Conservation (phyloP, 805 yeast genomes). For the Saccharomycopsis fibuligera region DNA sequence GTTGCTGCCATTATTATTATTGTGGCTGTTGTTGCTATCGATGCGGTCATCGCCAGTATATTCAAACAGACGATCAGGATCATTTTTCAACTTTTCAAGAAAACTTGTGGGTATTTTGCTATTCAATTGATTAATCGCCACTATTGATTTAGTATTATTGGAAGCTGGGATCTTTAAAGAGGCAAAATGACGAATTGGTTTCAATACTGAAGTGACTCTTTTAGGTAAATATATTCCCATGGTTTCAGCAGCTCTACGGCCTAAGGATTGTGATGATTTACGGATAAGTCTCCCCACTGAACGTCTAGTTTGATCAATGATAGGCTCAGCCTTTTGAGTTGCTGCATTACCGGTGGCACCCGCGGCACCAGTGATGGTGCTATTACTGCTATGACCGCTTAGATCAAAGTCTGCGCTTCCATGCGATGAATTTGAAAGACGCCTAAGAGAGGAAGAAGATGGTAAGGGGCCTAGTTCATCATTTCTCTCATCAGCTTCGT, state of each 20-base stretch:
- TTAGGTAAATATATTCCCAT: slow-evolving; percentile 85
- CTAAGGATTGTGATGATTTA: slow-evolving; percentile 70
- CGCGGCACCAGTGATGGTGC: no score
- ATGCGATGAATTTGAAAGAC: not conserved
- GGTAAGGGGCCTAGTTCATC: slow-evolving; percentile 8
- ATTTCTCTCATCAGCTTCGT: slow-evolving; percentile 13
- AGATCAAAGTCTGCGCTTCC: not conserved
- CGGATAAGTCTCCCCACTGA: slow-evolving; percentile 72
- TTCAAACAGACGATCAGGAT: slow-evolving; percentile 18
- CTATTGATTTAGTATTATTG: slow-evolving; percentile 40
- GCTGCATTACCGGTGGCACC: no score
- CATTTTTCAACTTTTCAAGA: slow-evolving; percentile 20
- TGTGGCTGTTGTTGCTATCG: slow-evolving; percentile 8
- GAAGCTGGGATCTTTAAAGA: slow-evolving; percentile 64
- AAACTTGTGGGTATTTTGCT: slow-evolving; percentile 20
- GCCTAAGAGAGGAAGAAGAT: not conserved
- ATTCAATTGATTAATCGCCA: slow-evolving; percentile 33
- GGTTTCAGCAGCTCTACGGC: slow-evolving; percentile 77
- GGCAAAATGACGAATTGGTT: slow-evolving; percentile 90
- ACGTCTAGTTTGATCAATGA: slow-evolving; percentile 62
- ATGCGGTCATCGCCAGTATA: no score
- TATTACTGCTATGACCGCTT: no score
- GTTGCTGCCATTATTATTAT: no score
- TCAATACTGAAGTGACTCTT: slow-evolving; percentile 74
- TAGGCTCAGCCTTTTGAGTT: slow-evolving; percentile 41